Conservation (phyloP, 805 yeast species). For the Wickerhamiella kurtzmanii region DNA sequence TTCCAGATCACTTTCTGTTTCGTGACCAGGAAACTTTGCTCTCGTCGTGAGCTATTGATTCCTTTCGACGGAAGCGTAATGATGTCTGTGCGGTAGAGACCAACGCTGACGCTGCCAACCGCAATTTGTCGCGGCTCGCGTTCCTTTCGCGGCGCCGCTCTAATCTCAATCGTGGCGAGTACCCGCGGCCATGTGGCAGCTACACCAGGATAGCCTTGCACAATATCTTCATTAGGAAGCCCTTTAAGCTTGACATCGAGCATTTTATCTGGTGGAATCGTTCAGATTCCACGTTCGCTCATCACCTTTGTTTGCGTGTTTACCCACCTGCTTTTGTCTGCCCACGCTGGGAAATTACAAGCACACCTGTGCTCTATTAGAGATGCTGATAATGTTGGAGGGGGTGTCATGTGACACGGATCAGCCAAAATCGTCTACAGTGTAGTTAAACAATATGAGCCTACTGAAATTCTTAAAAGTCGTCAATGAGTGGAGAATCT, state of each 20-base stretch:
- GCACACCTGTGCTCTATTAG: no score
- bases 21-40: slow-evolving; percentile 27
- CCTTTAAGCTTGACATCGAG: slow-evolving; percentile 22
- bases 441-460: background rate
- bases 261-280: slow-evolving; percentile 6
- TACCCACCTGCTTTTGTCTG: no score
- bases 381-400: no score
- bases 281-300: no score
- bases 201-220: slow-evolving; percentile 32
- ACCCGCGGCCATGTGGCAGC: slow-evolving; percentile 31
- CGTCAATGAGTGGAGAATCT: slow-evolving; percentile 40
- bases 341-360: no score
- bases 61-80: slow-evolving; percentile 25
- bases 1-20: slow-evolving; percentile 19
- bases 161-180: slow-evolving; percentile 28
- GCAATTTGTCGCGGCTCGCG: slow-evolving; percentile 12
- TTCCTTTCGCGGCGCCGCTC: slow-evolving; percentile 13
- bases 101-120: slow-evolving; percentile 23
- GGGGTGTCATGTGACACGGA: no score
- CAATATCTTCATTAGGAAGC: slow-evolving; percentile 29
- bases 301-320: no score
- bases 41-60: slow-evolving; percentile 22
- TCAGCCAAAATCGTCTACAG: no score
- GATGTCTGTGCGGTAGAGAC: slow-evolving; percentile 29
- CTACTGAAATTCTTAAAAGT: slow-evolving; percentile 4